Evolutionary conservation across 2,329 filamentous ascomycete genomes (phyloP), one percentile per base, ranked within the genome.

Genomic region (Didymella pomorum): DNA sequence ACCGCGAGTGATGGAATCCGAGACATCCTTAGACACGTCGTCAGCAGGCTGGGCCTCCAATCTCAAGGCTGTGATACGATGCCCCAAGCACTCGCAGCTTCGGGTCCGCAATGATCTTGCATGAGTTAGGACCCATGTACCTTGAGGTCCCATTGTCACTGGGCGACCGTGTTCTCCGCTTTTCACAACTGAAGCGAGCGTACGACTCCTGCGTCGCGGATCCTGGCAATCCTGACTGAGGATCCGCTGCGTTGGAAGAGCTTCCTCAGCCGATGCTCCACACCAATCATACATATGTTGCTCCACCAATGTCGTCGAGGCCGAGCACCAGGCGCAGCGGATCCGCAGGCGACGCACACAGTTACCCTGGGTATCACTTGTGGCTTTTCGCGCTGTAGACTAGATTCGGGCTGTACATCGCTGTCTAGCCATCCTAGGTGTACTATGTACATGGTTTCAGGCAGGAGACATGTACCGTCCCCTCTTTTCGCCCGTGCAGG

Each of bases 291-390:
- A 28, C 37, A 11, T 50, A n/a, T 44, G 29, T 56, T 60, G 52
- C 43, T 59, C 57, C 54, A 46, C 60, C 56, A 42, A 44, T 48
- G 14, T 21, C 50, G 23, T 58, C 60, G 51, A 29, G 21, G 28
- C 47, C 55, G 54, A 49, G 52, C 52, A 41, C 46, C 48, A 49
- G 49, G 56, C 56, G 53, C 54, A 61, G 56, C 72, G 72, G 73
- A 74, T 72, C 71, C 71, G 72, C 71, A 71, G 52, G 52, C 53
- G 49, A 56, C 41, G 61, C 58, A 65, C 39, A 62, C 44, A 59
- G 39, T 41, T 35, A 43, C 48, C 41, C 42, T 41, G 58, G 54
- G 46, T 20, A 52, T 58, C 51, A 31, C 53, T 57, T 57, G 60
- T 56, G 47, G 50, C 39, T 48, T 37, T 46, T 46, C 46, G 51